Evolutionary conservation across 352 stramenopile genomes (phyloP).

Genomic region (Paralagenidium karlingii): DNA sequence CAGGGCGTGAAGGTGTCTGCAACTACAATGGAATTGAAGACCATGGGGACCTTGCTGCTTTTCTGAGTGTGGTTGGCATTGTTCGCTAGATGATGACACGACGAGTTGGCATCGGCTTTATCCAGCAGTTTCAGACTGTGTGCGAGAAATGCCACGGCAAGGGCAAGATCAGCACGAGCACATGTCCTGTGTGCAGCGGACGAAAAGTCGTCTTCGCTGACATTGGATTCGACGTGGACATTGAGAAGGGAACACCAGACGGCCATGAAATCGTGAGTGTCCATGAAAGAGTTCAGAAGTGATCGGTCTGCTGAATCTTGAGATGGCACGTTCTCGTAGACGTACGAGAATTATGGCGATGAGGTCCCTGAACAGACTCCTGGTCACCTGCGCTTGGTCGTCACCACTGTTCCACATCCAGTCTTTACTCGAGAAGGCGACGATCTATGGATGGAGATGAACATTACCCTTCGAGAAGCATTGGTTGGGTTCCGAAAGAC

Average conservation of each 20-base stretch:
- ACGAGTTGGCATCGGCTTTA: conserved; percentile 53
- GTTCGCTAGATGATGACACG: conserved; percentile 77
- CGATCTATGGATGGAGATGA: conserved; percentile 92
- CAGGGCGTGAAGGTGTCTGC: conserved; percentile 65
- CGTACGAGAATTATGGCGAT: conserved; percentile 88
- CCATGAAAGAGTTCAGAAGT: too few species aligned
- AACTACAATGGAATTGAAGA: conserved; percentile 23
- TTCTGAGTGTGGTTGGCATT: conserved; percentile 84
- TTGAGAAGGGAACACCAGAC: conserved; percentile 90
- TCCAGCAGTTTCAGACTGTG: conserved; percentile 84
- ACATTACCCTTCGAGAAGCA: conserved; percentile 91
- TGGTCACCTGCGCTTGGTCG: conserved; percentile 88
- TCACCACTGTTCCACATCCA: conserved; percentile 76
- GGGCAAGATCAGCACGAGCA: conserved; percentile 88
- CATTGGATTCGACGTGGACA: conserved; percentile 92
- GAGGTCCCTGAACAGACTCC: conserved; percentile 82
- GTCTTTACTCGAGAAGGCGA: conserved; percentile 90
- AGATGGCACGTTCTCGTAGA: too few species aligned
- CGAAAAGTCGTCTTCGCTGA: conserved; percentile 87
- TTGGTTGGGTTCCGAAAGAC: conserved; percentile 89
- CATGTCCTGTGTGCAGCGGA: conserved; percentile 79
- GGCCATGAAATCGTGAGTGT: conserved; percentile 77
- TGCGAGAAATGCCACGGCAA: conserved; percentile 87
- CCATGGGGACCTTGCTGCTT: too few species aligned
- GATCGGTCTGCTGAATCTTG: too few species aligned